Conservation (phyloP, 2,329 filamentous ascomycete genomes). For the Alternaria incomplexa region DNA sequence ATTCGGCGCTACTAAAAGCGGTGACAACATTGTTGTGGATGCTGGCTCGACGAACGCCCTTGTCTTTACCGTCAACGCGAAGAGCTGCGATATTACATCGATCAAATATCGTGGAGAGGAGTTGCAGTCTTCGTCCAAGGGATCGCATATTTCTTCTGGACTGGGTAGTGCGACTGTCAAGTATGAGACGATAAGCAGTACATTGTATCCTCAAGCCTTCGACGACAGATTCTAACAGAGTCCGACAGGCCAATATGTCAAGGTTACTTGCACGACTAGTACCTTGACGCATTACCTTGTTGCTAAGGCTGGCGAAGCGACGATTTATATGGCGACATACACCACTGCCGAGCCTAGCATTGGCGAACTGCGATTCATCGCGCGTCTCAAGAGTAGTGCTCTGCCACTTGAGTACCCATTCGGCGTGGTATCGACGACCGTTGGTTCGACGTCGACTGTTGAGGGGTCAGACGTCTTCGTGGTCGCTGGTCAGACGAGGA, state of each 20-base stretch:
- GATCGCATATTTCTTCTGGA: slow-evolving; percentile 65
- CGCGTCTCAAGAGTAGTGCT: slow-evolving; percentile 60
- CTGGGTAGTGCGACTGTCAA: slow-evolving; percentile 65
- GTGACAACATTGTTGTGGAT: slow-evolving; percentile 41
- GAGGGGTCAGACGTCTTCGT: slow-evolving; percentile 62
- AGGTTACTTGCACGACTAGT: slow-evolving; percentile 65
- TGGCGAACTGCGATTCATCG: slow-evolving; percentile 68
- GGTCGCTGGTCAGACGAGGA: slow-evolving; percentile 67
- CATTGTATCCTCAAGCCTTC: slow-evolving; percentile 5
- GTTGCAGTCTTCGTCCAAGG: slow-evolving; percentile 60
- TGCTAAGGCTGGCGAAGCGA: slow-evolving; percentile 64
- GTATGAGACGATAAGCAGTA: slow-evolving; percentile 43
- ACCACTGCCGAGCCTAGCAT: slow-evolving; percentile 56
- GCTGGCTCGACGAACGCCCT: slow-evolving; percentile 42
- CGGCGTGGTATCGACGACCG: slow-evolving; percentile 60
- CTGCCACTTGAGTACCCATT: slow-evolving; percentile 47
- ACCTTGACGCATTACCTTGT: slow-evolving; percentile 71
- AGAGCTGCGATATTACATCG: slow-evolving; percentile 68
- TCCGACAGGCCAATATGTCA: slow-evolving; percentile 56
- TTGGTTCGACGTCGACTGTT: slow-evolving; percentile 57
- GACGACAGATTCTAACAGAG: not conserved
- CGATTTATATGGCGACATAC: slow-evolving; percentile 63
- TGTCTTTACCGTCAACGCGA: slow-evolving; percentile 46
- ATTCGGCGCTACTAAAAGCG: slow-evolving; percentile 44
- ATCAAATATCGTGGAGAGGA: slow-evolving; percentile 66